phyloP scores from a whole-genome alignment of 176 grass and related monocot species.

The Aegilops bicornis region DNA sequence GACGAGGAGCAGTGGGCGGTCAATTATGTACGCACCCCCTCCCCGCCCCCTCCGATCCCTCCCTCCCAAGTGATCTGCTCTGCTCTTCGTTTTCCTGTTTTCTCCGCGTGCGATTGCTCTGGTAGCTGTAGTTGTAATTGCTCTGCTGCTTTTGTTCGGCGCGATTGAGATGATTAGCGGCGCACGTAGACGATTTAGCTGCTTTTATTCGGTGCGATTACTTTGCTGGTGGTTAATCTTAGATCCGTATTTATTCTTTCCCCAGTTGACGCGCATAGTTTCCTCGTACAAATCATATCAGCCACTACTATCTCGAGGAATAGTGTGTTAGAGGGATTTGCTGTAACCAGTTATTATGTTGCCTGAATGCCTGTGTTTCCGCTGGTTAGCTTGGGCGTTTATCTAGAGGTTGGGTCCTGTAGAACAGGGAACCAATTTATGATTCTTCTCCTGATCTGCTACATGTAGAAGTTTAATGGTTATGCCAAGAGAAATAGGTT shows the following conservation, averaged over 20 bases:
- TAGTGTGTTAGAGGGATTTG: not conserved
- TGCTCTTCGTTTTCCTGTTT: not conserved
- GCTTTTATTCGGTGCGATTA: not conserved
- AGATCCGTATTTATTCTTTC: not conserved
- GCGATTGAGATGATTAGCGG: not conserved
- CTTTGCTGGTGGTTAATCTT: not conserved
- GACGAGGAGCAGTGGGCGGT: conserved; percentile 55
- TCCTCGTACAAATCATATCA: not conserved
- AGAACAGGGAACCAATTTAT: not conserved
- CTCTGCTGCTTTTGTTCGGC: not conserved
- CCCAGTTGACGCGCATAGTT: not conserved
- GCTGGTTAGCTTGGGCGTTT: not conserved
- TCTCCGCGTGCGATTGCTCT: not conserved
- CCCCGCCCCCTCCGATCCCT: too few species aligned
- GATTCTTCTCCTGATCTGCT: not conserved
- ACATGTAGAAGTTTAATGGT: not conserved
- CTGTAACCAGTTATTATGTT: too few species aligned
- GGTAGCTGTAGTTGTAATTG: not conserved
- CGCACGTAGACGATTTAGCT: not conserved
- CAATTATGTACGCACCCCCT: conserved; percentile 41
- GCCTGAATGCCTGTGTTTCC: not conserved
- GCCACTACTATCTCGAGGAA: not conserved
- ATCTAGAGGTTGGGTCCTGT: not conserved
- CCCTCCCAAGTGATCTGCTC: not conserved
- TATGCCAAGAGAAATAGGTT: not conserved